Base-by-base conservation (phyloP, 2,329 filamentous ascomycete species). In the Trichoderma sp. region DNA sequence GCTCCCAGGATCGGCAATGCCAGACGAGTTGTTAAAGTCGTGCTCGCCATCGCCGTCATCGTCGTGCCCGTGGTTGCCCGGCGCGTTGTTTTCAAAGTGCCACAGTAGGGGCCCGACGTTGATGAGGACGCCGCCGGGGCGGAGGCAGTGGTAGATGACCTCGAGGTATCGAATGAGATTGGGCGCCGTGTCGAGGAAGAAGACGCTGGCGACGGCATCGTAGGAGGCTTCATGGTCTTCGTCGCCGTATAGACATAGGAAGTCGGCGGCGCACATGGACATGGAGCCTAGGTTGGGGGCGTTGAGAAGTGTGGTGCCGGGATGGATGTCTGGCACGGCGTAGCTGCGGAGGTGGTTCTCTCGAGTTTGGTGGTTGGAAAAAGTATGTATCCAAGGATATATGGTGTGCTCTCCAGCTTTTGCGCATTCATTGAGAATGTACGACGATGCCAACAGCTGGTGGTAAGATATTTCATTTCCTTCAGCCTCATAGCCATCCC, bases 401-500 rank as follows among this genome's bases (percentile, higher is more conserved):
- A 99, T 86, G 9, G 85, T 89, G 81, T 94, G 93, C 73, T 92
- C 86, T 18, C 86, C 86, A 0, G 87, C 87, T 2, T 80, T 78
- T 0, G 84, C 76, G 5, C 91, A 93, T 76, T 86, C 86, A 80
- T 95, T 95, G 62, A 95, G 87, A 18, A 95, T 88, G 78, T 93
- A 91, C 0, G 88, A 89, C 6, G 93, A 97, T 1, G 94, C 94
- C 72, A 98, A 86, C n/a, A 99, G 88, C 80, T 97, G 94, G 80
- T 99, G 96, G 79, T 97, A 98, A 3, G 95, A 98, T 73, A 98
- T 97, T 82, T 99, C 93, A 79, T 98, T 98, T 32, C 95, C 95
- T 80, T 98, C 94, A 0, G 90, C 88, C 12, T 88, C 83, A 80
- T 90, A 97, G 12, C 96, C 95, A 1, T 84, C 85, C 32, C 84